Percentiles rank a stretch among this genome's conserved stretches.
phyloP scores from a whole-genome alignment of 768 basidiomycete species.

The Leccinum incarnatum region DNA sequence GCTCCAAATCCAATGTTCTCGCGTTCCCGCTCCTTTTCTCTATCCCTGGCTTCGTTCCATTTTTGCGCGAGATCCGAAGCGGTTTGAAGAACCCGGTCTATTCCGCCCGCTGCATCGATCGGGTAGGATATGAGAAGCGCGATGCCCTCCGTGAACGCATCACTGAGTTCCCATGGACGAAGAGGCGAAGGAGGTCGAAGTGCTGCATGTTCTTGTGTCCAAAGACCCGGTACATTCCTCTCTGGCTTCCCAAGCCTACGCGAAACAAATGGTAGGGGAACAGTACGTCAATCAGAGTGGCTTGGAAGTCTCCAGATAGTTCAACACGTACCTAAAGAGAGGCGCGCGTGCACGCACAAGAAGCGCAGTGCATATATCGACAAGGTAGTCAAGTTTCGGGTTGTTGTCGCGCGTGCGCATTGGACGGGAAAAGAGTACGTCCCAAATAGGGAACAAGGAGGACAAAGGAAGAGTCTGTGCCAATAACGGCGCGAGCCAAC shows the following conservation, averaged over 20 bases:
- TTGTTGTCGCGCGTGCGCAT: constrained; percentile 50
- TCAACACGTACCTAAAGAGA: constrained; percentile 49
- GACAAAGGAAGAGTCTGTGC: constrained; percentile 70
- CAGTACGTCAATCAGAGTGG: not conserved
- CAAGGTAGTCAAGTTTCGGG: constrained; percentile 64
- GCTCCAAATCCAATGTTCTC: constrained; percentile 48
- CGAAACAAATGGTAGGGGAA: not conserved
- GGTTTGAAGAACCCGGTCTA: constrained; percentile 67
- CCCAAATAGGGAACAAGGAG: constrained; percentile 64
- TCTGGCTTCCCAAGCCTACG: constrained; percentile 53
- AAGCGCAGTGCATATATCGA: constrained; percentile 71
- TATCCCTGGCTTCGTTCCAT: constrained; percentile 40
- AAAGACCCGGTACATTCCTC: constrained; percentile 46
- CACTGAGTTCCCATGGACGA: constrained; percentile 50
- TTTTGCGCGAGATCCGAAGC: constrained; percentile 58
- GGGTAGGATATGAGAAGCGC: constrained; percentile 65
- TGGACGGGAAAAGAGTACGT: constrained; percentile 61
- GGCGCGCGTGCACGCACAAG: constrained; percentile 54
- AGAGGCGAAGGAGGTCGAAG: constrained; percentile 42
- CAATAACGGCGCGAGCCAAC: constrained; percentile 71
- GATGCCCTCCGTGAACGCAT: constrained; percentile 67
- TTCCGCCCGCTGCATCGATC: constrained; percentile 60
- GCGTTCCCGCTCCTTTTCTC: constrained; percentile 27
- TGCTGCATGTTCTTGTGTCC: constrained; percentile 45
- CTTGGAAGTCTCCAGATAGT: not conserved